Conservation (phyloP, 768 basidiomycete species). For the Hygrophoropsis aurantiaca region DNA sequence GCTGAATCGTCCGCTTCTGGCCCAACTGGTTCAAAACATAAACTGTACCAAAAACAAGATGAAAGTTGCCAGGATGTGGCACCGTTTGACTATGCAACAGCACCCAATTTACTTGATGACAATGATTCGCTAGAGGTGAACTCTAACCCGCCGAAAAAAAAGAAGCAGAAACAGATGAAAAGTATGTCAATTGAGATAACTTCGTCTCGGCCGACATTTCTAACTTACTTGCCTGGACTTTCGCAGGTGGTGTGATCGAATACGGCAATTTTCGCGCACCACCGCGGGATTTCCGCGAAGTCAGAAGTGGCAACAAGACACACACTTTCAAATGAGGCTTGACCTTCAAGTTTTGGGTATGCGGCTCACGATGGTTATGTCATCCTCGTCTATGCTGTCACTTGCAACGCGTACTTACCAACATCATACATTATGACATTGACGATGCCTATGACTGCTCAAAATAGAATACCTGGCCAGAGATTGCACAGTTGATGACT, state of each 20-base stretch:
- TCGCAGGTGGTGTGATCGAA: slow-evolving; percentile 37
- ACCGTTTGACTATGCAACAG: slow-evolving; percentile 67
- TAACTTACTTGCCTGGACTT: slow-evolving; percentile 7
- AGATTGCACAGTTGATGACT: too few relatives aligned
- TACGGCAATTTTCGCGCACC: slow-evolving; percentile 65
- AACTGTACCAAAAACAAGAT: slow-evolving; percentile 20
- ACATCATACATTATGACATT: too few relatives aligned
- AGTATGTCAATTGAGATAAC: slow-evolving; percentile 20
- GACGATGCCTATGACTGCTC: too few relatives aligned
- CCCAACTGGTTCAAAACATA: slow-evolving; percentile 10
- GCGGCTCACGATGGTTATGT: slow-evolving; percentile 1
- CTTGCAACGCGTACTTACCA: too few relatives aligned
- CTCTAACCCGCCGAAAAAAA: slow-evolving; percentile 38
- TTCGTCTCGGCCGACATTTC: slow-evolving; percentile 6
- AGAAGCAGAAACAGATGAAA: slow-evolving; percentile 52
- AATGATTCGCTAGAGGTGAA: slow-evolving; percentile 40
- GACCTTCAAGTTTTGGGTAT: background rate
- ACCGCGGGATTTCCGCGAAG: slow-evolving; percentile 62
- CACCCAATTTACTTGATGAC: slow-evolving; percentile 73
- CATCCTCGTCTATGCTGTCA: background rate
- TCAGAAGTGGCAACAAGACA: slow-evolving; percentile 70
- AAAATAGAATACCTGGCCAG: too few relatives aligned
- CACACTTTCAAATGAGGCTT: slow-evolving; percentile 57
- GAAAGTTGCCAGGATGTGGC: slow-evolving; percentile 29
- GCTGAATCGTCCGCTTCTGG: background rate